Base-by-base conservation (phyloP, 371 early-diverging fungal genomes). In the Actinomortierella wolfii region DNA sequence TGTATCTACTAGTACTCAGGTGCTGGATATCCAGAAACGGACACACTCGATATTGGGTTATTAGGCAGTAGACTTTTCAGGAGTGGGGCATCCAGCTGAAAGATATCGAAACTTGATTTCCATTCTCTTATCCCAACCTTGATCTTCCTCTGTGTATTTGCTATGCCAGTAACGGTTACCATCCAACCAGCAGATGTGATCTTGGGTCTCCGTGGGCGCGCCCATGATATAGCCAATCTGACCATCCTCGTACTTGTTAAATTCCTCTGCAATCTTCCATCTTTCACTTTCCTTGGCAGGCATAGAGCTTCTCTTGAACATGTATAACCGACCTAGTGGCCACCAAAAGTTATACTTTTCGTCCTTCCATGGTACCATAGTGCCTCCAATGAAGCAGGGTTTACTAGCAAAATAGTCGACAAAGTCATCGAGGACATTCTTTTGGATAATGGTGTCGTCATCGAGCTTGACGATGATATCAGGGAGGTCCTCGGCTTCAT, bases 401-500 rank as follows among this genome's bases (percentile, higher is more conserved):
- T 42, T 1, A 11, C 15, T 42, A 7, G 55, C 55, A 44, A 54
- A 54, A 2, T 44, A 18, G 26, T 54, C 55, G 9, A 54, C 9
- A 17, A 44, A 54, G 26, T 54, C 55, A 28, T 54, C 55, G 17
- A 54, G 41, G 1, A 54, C 24, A 17, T 54, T 42, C n/a, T 54
- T 54, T 26, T 54, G 55, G 55, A 54, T 54, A 18, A 54, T 45
- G 42, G 55, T 54, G 26, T 54, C 55, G 55, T 54, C 55, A 18
- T 54, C 55, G 13, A 54, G 39, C 25, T 54, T 54, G 21, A 54
- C 55, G 1, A 54, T 25, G 25, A 54, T 54, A 3, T 54, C 55
- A 18, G 25, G 29, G 25, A 26, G 18, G 25, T 24, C 55, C 14
- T 54, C 41, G 21, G 55, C 21, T 8, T 23, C 15, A 25, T 54